Conservation (phyloP, 495 filamentous ascomycete genomes). For the Rhypophila decipiens region DNA sequence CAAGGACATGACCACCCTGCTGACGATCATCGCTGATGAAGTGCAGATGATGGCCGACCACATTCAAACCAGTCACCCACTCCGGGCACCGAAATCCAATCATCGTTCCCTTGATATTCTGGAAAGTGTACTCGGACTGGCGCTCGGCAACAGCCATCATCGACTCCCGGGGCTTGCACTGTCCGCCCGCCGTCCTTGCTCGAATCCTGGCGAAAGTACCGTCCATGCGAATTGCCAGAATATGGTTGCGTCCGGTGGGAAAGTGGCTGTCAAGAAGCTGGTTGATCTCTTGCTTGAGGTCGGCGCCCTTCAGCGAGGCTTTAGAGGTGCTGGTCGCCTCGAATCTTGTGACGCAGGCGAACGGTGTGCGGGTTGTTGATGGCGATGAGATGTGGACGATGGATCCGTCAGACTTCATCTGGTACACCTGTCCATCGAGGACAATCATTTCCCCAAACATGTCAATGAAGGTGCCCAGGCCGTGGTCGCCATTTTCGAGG, state of each 20-base stretch:
- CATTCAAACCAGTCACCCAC: conserved; percentile 42
- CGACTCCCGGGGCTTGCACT: conserved; percentile 26
- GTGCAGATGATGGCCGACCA: conserved; percentile 47
- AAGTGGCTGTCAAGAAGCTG: conserved; percentile 30
- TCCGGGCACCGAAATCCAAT: conserved; percentile 44
- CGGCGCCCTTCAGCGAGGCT: conserved; percentile 16
- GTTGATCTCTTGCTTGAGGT: conserved; percentile 34
- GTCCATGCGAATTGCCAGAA: conserved; percentile 31
- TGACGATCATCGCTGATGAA: conserved; percentile 40
- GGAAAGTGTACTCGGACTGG: conserved; percentile 33
- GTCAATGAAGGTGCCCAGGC: conserved; percentile 44
- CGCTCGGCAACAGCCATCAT: conserved; percentile 34
- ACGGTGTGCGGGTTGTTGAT: conserved; percentile 27
- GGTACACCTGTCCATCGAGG: conserved; percentile 41
- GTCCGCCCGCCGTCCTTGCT: conserved; percentile 34
- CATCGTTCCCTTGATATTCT: conserved; percentile 32
- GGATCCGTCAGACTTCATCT: conserved; percentile 37
- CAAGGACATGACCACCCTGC: conserved; percentile 44
- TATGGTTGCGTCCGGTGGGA: conserved; percentile 32
- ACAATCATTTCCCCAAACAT: conserved; percentile 49
- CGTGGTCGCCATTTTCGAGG: conserved; percentile 40
- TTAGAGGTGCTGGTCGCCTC: conserved; percentile 14
- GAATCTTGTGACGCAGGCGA: conserved; percentile 39
- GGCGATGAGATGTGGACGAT: conserved; percentile 21
- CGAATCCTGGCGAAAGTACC: conserved; percentile 29